Base-by-base conservation (phyloP, 2,329 filamentous ascomycete genomes). In the Chaetomiaceae sp. region DNA sequence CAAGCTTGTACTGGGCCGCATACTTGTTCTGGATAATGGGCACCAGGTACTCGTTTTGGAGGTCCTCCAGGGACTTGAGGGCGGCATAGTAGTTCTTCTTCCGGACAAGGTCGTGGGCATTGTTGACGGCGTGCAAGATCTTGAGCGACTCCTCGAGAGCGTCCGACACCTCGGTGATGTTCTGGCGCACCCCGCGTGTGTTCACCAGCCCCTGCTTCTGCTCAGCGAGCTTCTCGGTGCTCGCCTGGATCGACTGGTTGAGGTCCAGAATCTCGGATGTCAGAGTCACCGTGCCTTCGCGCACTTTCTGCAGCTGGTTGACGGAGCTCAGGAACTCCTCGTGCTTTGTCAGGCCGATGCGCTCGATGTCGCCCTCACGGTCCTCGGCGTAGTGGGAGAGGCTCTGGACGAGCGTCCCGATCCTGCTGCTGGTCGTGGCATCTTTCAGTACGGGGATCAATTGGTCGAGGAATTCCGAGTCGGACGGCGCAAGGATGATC, bases 71-170 rank as follows among this genome's bases (percentile, higher is more conserved):
- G 4, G 92, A 92, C 60, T 95, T 91, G 45, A 99, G 77, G 3
- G 93, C 93, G 5, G 87, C 89, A 67, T 99, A 99, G 66, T 97
- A 95, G 60, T 90, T 95, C 71, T 96, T 96, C 70, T 89, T 92
- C 34, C 83, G 82, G 42, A 97, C 80, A 51, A 99, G 75, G 48
- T 97, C 93, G 66, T 96, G 90, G 3, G 95, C 89, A 63, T 96
- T 85, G 63, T 99, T 99, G 45, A 95, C 90, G 8, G 95, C 85
- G 51, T 91, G 86, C 33, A 99, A 72, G 31, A 99, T 93, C 65
- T 93, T 91, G 33, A 99, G 74, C 54, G 92, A 97, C 60, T 95
- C 90, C 60, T 89, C 88, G 52, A 99, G 73, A 2, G 91, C 91
- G 66, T 89, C 83, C 1, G 87, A 89, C 10, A 91, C 89, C 62